A percentile compares a stretch with the other conserved stretches of the same genome.
phyloP scores from a whole-genome alignment of 345 rosid species.

The Atalantia buxifolia region DNA sequence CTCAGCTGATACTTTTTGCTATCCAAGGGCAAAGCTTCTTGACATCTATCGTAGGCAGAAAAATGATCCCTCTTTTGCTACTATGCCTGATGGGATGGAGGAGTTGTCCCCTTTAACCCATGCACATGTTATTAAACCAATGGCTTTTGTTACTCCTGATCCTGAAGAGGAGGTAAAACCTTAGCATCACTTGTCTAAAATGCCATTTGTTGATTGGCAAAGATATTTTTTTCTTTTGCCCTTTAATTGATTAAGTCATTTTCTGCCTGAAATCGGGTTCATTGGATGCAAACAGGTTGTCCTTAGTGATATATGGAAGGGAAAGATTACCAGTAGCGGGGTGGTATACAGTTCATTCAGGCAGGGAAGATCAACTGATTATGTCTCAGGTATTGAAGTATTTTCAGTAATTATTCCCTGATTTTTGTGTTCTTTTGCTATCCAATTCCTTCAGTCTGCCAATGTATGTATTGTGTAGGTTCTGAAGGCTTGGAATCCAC shows the following conservation, averaged over 20 bases:
- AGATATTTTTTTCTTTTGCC: neutral
- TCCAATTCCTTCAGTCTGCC: slow-evolving; percentile 3
- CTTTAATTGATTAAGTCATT: neutral
- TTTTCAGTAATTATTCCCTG: neutral
- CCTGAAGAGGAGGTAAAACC: slow-evolving; percentile 50
- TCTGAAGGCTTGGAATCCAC: slow-evolving; percentile 30
- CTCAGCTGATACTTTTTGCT: slow-evolving; percentile 33
- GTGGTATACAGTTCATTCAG: slow-evolving; percentile 37
- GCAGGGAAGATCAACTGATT: slow-evolving; percentile 37
- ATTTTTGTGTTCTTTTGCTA: neutral
- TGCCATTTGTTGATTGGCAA: neutral
- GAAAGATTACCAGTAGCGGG: slow-evolving; percentile 49
- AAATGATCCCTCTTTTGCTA: slow-evolving; percentile 29
- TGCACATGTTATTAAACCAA: slow-evolving; percentile 31
- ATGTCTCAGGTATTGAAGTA: slow-evolving; percentile 35
- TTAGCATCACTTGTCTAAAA: neutral
- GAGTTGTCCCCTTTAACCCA: slow-evolving; percentile 33
- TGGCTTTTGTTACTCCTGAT: slow-evolving; percentile 60
- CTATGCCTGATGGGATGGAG: slow-evolving; percentile 44
- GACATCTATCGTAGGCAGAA: slow-evolving; percentile 57
- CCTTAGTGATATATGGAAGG: slow-evolving; percentile 50
- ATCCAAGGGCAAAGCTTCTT: slow-evolving; percentile 71
- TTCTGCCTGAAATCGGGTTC: neutral
- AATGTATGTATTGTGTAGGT: slow-evolving; percentile 22
- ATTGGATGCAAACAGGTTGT: slow-evolving; percentile 26